These are phyloP conservation scores for Lathyrus oleraceus DNA, from an alignment of 306 rosid species.

Conservation along the genomic window DNA sequence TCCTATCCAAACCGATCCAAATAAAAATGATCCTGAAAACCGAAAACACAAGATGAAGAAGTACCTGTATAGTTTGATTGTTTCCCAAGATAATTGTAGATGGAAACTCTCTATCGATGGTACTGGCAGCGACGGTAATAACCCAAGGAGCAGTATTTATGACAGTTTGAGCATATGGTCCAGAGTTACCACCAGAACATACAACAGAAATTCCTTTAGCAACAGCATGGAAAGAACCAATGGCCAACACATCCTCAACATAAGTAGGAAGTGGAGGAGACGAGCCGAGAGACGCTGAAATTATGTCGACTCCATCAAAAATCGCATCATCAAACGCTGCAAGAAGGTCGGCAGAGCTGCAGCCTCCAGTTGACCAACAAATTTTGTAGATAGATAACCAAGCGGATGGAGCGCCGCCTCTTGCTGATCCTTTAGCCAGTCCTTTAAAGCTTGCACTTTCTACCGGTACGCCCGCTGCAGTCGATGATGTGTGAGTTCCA, in stretches of 20 bases:
- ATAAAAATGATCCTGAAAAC: neutral
- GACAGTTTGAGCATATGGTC: constrained; percentile 63
- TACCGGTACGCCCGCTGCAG: constrained; percentile 54
- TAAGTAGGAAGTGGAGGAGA: constrained; percentile 54
- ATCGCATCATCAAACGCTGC: constrained; percentile 74
- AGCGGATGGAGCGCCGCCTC: constrained; percentile 73
- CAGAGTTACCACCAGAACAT: constrained; percentile 66
- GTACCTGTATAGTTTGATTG: constrained; percentile 60
- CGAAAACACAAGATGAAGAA: constrained; percentile 15
- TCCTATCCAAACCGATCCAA: too few relatives aligned
- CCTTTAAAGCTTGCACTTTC: constrained; percentile 52
- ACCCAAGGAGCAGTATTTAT: constrained; percentile 66
- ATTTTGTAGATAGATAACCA: constrained; percentile 38
- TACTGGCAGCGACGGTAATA: constrained; percentile 62
- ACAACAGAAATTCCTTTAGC: constrained; percentile 57
- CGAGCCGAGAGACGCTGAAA: constrained; percentile 61
- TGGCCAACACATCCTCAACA: constrained; percentile 53
- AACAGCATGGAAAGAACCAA: constrained; percentile 64
- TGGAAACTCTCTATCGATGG: constrained; percentile 61
- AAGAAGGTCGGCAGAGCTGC: constrained; percentile 62
- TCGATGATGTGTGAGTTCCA: constrained; percentile 69
- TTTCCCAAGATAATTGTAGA: constrained; percentile 53
- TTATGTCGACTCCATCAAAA: constrained; percentile 55
- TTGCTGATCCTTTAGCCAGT: constrained; percentile 55
- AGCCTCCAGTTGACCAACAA: constrained; percentile 61